Conservation (phyloP, 2,329 filamentous ascomycete genomes). For the Beauveria sp. region DNA sequence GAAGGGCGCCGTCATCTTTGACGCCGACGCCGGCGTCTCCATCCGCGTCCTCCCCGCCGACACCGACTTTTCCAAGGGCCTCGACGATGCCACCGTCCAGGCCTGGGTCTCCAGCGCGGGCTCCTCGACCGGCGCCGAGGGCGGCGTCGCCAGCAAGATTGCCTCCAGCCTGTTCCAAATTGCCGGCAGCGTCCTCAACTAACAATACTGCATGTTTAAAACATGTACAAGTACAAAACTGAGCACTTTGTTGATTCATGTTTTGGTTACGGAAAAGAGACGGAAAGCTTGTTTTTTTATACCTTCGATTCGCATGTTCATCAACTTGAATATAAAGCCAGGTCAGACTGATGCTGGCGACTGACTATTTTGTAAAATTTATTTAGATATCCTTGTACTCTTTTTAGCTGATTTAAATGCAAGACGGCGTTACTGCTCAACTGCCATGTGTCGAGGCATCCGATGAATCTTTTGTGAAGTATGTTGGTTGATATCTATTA, state of each 20-base stretch:
- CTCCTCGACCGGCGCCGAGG: not conserved
- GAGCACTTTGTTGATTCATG: not conserved
- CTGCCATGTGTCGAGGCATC: not conserved
- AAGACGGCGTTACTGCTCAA: not conserved
- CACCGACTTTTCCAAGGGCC: conserved; percentile 31
- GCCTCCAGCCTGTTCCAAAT: conserved; percentile 20
- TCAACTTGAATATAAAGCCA: not conserved
- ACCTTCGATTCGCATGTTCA: conserved; percentile 3
- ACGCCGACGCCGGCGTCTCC: conserved; percentile 41
- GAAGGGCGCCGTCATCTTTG: conserved; percentile 58
- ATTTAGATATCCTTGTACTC: not conserved
- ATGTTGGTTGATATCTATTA: not conserved
- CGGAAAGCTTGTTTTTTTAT: not conserved
- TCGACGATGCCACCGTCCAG: conserved; percentile 31
- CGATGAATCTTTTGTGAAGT: not conserved
- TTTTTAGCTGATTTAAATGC: not conserved
- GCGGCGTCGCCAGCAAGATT: not conserved
- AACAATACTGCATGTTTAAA: not conserved
- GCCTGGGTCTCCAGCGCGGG: conserved; percentile 22
- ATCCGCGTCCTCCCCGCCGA: conserved; percentile 44
- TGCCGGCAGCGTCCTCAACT: conserved; percentile 5
- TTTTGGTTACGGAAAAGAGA: not conserved
- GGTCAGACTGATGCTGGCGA: not conserved
- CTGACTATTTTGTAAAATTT: not conserved
- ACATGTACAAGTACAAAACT: not conserved